phyloP scores from a whole-genome alignment of 2,329 filamentous ascomycete species.

The Annulohypoxylon truncatum region DNA sequence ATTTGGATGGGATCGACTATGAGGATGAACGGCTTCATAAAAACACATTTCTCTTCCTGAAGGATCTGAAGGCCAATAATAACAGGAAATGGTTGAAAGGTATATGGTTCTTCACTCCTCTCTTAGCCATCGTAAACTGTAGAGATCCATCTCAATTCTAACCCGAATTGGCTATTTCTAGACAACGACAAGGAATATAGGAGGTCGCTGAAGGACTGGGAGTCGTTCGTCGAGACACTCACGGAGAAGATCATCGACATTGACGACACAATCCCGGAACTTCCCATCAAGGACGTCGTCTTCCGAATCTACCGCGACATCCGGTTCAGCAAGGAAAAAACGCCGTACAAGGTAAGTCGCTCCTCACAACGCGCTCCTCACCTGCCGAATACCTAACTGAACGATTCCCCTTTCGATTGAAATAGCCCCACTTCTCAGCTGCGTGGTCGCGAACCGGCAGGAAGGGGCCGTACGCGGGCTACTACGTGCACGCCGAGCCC shows the following conservation, averaged over 20 bases:
- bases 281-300: slow-evolving; percentile 86
- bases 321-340: slow-evolving; percentile 84
- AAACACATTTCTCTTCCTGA: slow-evolving; percentile 69
- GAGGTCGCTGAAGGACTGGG: slow-evolving; percentile 82
- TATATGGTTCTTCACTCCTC: slow-evolving; percentile 47
- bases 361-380: slow-evolving; percentile 21
- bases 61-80: slow-evolving; percentile 70
- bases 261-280: slow-evolving; percentile 86
- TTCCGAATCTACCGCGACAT: slow-evolving; percentile 91
- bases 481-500: slow-evolving; percentile 87
- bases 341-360: slow-evolving; percentile 81
- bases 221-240: slow-evolving; percentile 78
- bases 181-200: slow-evolving; percentile 85
- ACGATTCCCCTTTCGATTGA: too few species aligned
- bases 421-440: slow-evolving; percentile 81
- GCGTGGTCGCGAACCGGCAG: slow-evolving; percentile 89
- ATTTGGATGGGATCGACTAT: slow-evolving; percentile 59
- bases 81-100: slow-evolving; percentile 69
- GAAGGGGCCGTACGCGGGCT: slow-evolving; percentile 88
- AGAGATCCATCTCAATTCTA: slow-evolving; percentile 2
- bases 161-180: slow-evolving; percentile 51
- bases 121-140: slow-evolving; percentile 16
- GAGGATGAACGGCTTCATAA: slow-evolving; percentile 64
- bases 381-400: slow-evolving; percentile 27
- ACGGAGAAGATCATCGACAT: slow-evolving; percentile 76